These are phyloP conservation scores for Groenewaldozyma auringiensis DNA, from an alignment of 1,139 yeast genomes.

Conservation along the genomic window DNA sequence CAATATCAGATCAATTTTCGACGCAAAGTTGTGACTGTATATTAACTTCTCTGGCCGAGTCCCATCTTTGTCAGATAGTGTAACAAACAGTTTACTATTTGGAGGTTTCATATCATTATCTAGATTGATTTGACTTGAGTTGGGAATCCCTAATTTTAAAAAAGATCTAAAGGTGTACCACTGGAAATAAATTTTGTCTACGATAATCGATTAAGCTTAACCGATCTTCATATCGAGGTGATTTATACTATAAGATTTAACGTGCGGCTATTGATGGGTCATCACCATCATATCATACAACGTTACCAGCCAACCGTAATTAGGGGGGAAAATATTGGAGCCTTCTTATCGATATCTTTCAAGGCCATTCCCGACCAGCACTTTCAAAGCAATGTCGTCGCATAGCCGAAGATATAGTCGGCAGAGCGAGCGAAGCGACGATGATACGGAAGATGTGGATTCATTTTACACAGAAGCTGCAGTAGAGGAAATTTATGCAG, in stretches of 20 bases:
- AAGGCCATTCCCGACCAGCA: neutral
- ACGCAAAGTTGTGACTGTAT: slow-evolving; percentile 1
- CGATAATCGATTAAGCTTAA: too few species aligned
- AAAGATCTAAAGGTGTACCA: too few species aligned
- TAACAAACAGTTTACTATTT: neutral
- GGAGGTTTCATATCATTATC: neutral
- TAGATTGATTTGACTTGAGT: neutral
- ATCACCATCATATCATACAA: too few species aligned
- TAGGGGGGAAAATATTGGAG: neutral
- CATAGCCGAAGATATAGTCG: neutral
- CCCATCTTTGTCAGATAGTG: neutral
- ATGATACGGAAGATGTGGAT: slow-evolving; percentile 9
- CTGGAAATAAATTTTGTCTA: too few species aligned
- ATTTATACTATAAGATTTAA: too few species aligned
- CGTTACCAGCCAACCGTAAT: too few species aligned
- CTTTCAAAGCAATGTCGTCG: neutral
- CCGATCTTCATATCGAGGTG: too few species aligned
- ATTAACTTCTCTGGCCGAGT: neutral
- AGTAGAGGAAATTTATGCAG: slow-evolving; percentile 69
- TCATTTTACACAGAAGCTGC: slow-evolving; percentile 29
- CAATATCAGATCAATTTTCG: neutral
- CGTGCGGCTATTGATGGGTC: too few species aligned
- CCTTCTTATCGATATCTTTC: neutral
- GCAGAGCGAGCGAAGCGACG: neutral
- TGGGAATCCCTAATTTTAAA: too few species aligned